phyloP scores from a whole-genome alignment of 2,329 filamentous ascomycete genomes.

The Sporothrix phasma region DNA sequence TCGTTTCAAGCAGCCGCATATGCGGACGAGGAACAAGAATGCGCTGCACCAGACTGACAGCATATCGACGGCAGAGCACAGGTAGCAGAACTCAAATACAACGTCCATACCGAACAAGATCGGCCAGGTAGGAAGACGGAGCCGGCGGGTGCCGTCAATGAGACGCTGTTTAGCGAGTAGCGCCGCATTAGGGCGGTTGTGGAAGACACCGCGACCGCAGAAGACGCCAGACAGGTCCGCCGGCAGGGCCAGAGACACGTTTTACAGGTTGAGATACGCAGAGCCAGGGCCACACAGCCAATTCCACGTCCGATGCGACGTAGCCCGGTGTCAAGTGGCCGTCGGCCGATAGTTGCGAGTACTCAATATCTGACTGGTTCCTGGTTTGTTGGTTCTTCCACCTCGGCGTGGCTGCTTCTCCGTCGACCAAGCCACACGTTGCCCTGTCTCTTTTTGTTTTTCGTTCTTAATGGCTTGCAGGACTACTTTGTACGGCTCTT shows the following conservation, averaged over 20 bases:
- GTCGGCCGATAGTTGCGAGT: not conserved
- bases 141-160: not conserved
- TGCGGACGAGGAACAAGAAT: no score
- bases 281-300: no score
- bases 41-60: no score
- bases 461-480: no score
- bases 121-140: not conserved
- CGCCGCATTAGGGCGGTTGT: not conserved
- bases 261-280: no score
- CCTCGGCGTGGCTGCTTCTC: not conserved
- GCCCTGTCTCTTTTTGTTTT: not conserved
- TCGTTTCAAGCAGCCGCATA: not conserved
- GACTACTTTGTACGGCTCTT: not conserved
- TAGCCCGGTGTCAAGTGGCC: not conserved
- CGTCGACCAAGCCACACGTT: not conserved
- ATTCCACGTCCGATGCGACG: not conserved
- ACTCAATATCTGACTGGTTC: not conserved
- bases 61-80: no score
- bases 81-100: no score
- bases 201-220: not conserved
- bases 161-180: constrained; percentile 3
- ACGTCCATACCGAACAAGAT: no score
- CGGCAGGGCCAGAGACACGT: not conserved
- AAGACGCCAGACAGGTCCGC: not conserved
- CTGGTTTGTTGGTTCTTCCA: not conserved